Evolutionary conservation across 495 filamentous ascomycete genomes (phyloP), one percentile per base, ranked within the genome.

Genomic region (Penicillium daleae): DNA sequence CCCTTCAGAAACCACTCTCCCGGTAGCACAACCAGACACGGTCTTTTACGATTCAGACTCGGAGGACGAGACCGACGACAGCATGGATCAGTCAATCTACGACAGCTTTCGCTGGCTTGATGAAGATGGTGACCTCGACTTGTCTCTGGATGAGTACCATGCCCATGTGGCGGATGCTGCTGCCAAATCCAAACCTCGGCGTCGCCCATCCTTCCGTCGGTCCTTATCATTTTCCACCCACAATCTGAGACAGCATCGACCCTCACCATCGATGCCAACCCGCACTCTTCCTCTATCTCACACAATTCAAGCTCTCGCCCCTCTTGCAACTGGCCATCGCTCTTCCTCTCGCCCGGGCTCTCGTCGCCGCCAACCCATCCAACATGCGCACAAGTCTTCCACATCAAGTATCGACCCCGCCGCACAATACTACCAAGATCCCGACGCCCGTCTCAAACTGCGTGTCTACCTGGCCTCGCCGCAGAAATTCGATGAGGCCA

Each of bases 401-500:
- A 80, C 83, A 31, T 74, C 84, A 12, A 83, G 80, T 55, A 86
- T 92, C 56, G 91, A 94, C 70, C 85, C 90, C 22, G 81, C 83
- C 46, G 90, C 92, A 0, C 85, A 89, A 44, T 89, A 97, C 73
- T 97, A 97, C 67, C 92, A 91, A 72, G 92, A 98, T 63, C 92
- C 93, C 0, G 92, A 97, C 71, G 91, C 93, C 39, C 86, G 94
- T 39, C 76, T 93, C 52, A 96, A 94, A 71, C 78, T 97, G 13
- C 88, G 92, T 3, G 87, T 92, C n/a, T 96, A 93, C 64, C 83
- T 96, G 3, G 90, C 90, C 19, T 97, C 94, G 2, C 90, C 92
- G 9, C 91, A 97, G 64, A 97, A 96, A 71, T 97, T 97, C 61
- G 95, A 98, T 68, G 93, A 97, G 78, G 93, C 92, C 1, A 84